Percentiles rank a stretch among this genome's conserved stretches.
Evolutionary conservation across 2,329 filamentous ascomycete species (phyloP).

Genomic region (Cercospora sp.): DNA sequence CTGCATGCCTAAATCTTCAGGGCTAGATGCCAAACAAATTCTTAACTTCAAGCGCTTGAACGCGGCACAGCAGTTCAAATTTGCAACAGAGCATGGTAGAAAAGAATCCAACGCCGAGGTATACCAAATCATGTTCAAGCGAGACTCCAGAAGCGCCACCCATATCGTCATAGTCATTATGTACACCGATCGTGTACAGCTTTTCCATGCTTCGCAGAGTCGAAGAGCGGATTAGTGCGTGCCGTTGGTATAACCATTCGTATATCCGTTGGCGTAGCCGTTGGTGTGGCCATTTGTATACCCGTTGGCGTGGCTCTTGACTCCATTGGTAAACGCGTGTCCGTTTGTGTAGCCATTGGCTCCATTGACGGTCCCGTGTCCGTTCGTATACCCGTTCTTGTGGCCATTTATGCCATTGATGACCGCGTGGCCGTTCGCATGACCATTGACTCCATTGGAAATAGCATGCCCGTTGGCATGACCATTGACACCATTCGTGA

Average conservation of each 20-base stretch:
- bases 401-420: not conserved
- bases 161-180: slow-evolving; percentile 2
- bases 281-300: not conserved
- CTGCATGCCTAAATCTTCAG: not conserved
- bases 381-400: not conserved
- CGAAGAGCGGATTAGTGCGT: not conserved
- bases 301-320: slow-evolving; percentile 4
- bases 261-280: slow-evolving; percentile 14
- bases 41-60: not conserved
- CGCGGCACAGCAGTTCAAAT: not conserved
- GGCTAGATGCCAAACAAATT: not conserved
- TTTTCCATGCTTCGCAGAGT: too few relatives aligned
- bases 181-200: not conserved
- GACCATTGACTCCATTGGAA: slow-evolving; percentile 4
- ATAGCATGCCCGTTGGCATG: slow-evolving; percentile 5
- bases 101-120: not conserved
- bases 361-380: not conserved
- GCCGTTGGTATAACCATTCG: slow-evolving; percentile 12
- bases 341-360: slow-evolving; percentile 13
- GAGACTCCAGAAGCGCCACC: not conserved
- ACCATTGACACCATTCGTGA: slow-evolving; percentile 2
- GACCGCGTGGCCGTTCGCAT: not conserved
- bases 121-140: not conserved
- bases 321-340: slow-evolving; percentile 5
- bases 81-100: not conserved